phyloP scores from a whole-genome alignment of 257 asterid genomes.

The Jacaranda mimosifolia region DNA sequence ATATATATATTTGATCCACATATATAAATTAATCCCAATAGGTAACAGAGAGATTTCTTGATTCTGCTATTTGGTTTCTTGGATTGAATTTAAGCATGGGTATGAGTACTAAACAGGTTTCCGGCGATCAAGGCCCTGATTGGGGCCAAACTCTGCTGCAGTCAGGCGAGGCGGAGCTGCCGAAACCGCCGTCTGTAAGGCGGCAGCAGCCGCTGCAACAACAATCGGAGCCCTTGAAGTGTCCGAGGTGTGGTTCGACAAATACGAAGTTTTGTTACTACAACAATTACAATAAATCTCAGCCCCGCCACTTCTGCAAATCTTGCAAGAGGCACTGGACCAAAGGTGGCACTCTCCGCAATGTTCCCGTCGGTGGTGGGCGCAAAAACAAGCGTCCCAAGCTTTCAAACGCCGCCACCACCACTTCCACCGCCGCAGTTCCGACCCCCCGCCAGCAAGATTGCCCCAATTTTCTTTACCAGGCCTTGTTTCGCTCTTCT shows the following conservation, averaged over 20 bases:
- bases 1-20: conserved; percentile 24
- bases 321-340: conserved; percentile 89
- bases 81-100: conserved; percentile 44
- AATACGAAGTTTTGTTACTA: conserved; percentile 82
- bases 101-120: conserved; percentile 43
- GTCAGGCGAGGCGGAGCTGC: conserved; percentile 37
- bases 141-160: conserved; percentile 47
- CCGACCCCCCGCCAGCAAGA: conserved; percentile 2
- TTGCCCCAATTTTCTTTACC: conserved; percentile 33
- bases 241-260: conserved; percentile 72
- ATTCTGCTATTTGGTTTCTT: not conserved
- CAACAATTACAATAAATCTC: conserved; percentile 77
- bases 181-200: conserved; percentile 41
- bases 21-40: conserved; percentile 29
- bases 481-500: conserved; percentile 38
- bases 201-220: conserved; percentile 42
- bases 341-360: conserved; percentile 77
- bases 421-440: conserved; percentile 20
- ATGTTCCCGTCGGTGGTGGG: conserved; percentile 80
- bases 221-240: conserved; percentile 51
- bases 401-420: conserved; percentile 33
- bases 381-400: conserved; percentile 73
- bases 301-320: conserved; percentile 84
- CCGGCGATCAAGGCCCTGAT: conserved; percentile 44
- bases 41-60: not conserved